These are phyloP conservation scores for Ceratocystis alfenasii DNA, from an alignment of 2,329 filamentous ascomycete genomes.

Conservation along the genomic window DNA sequence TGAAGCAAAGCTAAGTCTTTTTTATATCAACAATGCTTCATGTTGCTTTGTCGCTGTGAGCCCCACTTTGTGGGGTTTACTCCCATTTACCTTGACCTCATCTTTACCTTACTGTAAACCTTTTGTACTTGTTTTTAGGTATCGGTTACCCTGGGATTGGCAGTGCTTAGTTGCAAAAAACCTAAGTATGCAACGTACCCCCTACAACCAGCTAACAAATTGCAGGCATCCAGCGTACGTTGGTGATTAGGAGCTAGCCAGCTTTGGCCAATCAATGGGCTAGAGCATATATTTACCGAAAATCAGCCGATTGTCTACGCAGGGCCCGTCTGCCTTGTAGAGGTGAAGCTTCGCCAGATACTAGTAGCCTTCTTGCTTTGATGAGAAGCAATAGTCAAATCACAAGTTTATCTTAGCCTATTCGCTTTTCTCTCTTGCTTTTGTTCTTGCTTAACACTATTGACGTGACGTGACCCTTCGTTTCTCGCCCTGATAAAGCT, in stretches of 20 bases:
- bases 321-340: slow-evolving; percentile 20
- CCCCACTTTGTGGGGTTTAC: background rate
- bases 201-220: background rate
- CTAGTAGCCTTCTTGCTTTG: slow-evolving; percentile 14
- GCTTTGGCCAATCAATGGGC: slow-evolving; percentile 20
- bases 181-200: background rate
- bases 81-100: background rate
- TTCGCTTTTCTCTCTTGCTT: background rate
- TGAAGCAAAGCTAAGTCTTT: background rate
- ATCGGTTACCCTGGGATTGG: background rate
- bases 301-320: slow-evolving; percentile 23
- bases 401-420: background rate
- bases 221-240: slow-evolving; percentile 22
- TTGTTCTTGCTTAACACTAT: background rate
- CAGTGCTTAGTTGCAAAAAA: background rate
- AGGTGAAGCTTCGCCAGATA: slow-evolving; percentile 11
- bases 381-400: background rate
- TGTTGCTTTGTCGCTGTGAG: background rate
- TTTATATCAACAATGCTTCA: slow-evolving; percentile 11
- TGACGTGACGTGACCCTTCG: background rate
- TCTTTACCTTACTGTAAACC: background rate
- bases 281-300: slow-evolving; percentile 1
- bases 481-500: no score
- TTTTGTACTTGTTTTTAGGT: background rate
- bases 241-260: slow-evolving; percentile 9